Evolutionary conservation across 179 eudicot genomes (phyloP), one percentile per base, ranked within the genome.

Genomic region (Vitellaria paradoxa): DNA sequence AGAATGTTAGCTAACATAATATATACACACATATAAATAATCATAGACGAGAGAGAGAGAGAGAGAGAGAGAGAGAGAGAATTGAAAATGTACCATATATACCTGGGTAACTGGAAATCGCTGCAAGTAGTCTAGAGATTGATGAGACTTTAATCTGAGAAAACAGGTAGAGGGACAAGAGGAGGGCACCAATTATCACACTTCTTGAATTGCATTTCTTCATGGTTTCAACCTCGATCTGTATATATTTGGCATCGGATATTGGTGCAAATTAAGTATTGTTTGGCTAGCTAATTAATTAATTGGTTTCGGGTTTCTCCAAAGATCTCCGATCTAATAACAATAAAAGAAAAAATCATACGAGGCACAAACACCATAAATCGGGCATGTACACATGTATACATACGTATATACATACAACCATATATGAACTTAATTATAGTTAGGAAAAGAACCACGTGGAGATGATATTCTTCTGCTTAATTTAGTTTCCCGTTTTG

Each of bases 141-240:
- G 76, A 62, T 42, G 81, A 78, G 65, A 78, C 76, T 46, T 72
- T 64, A 65, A 72, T 72, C 81, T 78, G 76, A 26, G 81, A 72
- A 21, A 78, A 18, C 14, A 72, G 49, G 26, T 46, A 78, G 0
- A 78, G 8, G 21, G 65, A 26, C 7, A 72, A 63, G 72, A 78
- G 23, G 0, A 64, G 9, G 8, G 5, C 65, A 40, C 59, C 40
- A 20, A 64, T 46, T 71, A n/a, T 65, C 24, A 47, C 45, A 37
- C 53, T 17, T 0, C 71, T 71, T 72, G 81, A 40, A 78, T 64
- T 64, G 64, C 65, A 64, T 53, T 74, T 72, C 65, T 53, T 72
- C 76, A 78, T 78, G 57, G 40, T 63, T 20, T 13, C 18, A 12
- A 26, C 63, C 63, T 21, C 17, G 17, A 9, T 21, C 30, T 26